Evolutionary conservation across 2,329 filamentous ascomycete genomes (phyloP).

Genomic region (Nemania sp.): DNA sequence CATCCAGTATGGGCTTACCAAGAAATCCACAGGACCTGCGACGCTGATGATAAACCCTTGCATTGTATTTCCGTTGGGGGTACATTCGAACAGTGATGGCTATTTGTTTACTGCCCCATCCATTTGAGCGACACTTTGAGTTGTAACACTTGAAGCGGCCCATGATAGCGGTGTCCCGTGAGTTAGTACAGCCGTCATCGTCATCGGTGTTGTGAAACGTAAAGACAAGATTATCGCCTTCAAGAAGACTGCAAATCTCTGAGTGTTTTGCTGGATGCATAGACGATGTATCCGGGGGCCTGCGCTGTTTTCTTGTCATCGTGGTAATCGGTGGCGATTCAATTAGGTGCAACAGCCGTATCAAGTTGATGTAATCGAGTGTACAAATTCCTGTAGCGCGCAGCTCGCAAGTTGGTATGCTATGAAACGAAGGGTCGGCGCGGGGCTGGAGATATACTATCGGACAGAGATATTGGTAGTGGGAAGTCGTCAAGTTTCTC

Average conservation of each 20-base stretch:
- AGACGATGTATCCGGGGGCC: not conserved
- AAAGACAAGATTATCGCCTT: conserved; percentile 7
- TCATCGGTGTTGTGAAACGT: conserved; percentile 13
- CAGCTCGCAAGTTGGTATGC: no score
- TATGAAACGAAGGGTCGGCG: no score
- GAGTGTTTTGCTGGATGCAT: conserved; percentile 14
- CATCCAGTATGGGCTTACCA: conserved; percentile 28
- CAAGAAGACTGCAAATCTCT: conserved; percentile 13
- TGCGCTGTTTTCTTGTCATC: conserved; percentile 6
- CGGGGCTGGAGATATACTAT: no score
- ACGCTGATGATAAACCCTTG: conserved; percentile 34
- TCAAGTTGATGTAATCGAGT: no score
- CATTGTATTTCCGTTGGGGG: conserved; percentile 30
- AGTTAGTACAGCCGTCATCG: not conserved
- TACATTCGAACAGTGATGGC: conserved; percentile 25
- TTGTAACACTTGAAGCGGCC: conserved; percentile 28
- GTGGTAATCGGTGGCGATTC: not conserved
- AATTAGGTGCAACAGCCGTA: not conserved
- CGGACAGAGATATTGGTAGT: no score
- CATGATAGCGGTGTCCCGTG: conserved; percentile 18
- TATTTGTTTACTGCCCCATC: conserved; percentile 25
- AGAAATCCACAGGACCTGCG: conserved; percentile 31
- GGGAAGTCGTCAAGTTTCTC: no score
- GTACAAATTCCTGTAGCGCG: no score
- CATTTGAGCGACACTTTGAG: conserved; percentile 3